Evolutionary conservation across 441 rosid genomes (phyloP).

Genomic region (Adansonia rubrostipa): DNA sequence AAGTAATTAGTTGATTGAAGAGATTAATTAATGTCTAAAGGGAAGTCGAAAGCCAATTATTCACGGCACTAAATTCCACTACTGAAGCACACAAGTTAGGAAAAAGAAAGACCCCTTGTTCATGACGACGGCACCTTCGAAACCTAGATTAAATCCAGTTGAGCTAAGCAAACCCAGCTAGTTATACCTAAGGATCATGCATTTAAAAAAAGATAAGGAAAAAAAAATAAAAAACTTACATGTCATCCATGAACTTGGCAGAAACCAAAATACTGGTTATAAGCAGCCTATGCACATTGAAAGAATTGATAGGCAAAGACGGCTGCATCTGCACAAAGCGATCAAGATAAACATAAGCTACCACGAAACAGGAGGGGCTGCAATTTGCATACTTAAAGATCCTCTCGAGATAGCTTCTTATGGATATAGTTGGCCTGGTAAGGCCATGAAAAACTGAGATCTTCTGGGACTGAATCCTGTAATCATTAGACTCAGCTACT

Average conservation of each 20-base stretch:
- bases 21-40: too few relatives aligned
- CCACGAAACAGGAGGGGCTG: slow-evolving; percentile 76
- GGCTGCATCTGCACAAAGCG: slow-evolving; percentile 72
- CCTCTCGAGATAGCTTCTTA: slow-evolving; percentile 74
- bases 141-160: slow-evolving; percentile 16
- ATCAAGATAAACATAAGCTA: slow-evolving; percentile 82
- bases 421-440: slow-evolving; percentile 65
- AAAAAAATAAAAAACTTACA: slow-evolving; percentile 52
- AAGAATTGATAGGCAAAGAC: slow-evolving; percentile 61
- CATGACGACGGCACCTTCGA: background rate
- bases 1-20: background rate
- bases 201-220: background rate
- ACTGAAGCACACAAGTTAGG: background rate
- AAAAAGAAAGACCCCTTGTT: background rate
- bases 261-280: slow-evolving; percentile 85
- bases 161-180: background rate
- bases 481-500: slow-evolving; percentile 68
- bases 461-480: slow-evolving; percentile 42
- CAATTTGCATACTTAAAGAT: slow-evolving; percentile 87
- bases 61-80: background rate
- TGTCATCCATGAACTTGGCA: slow-evolving; percentile 92
- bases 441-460: slow-evolving; percentile 69
- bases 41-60: too few relatives aligned
- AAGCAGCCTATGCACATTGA: slow-evolving; percentile 75
- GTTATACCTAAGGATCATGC: background rate